Conservation (phyloP, 345 rosid genomes). For the Arabis hirsuta region DNA sequence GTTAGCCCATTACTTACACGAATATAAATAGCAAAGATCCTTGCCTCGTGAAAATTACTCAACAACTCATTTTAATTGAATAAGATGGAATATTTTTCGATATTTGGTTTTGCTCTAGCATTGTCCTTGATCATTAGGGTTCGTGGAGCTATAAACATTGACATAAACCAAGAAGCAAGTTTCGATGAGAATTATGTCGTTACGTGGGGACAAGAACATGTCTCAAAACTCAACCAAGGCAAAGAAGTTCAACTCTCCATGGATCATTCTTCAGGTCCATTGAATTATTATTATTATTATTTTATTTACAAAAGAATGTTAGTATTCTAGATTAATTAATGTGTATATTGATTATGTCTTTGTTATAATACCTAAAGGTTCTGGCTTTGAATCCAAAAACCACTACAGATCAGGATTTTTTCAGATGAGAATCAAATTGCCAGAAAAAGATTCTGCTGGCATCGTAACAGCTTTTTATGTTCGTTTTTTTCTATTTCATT, state of each 20-base stretch:
- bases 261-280: conserved; percentile 33
- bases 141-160: not conserved
- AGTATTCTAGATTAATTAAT: not conserved
- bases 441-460: conserved; percentile 57
- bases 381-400: conserved; percentile 51
- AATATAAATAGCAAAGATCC: not conserved
- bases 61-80: not conserved
- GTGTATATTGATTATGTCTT: not conserved
- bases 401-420: conserved; percentile 57
- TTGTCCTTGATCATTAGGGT: not conserved
- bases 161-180: not conserved
- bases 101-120: conserved; percentile 13
- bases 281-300: not conserved
- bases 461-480: conserved; percentile 71
- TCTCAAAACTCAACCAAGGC: conserved; percentile 8
- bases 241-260: conserved; percentile 27
- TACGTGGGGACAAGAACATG: conserved; percentile 31
- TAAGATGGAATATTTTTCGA: conserved; percentile 5
- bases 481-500: not conserved
- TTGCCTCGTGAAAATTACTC: not conserved
- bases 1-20: not conserved
- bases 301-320: not conserved
- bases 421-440: conserved; percentile 53
- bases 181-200: conserved; percentile 29
- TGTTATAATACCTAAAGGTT: not conserved